Conservation (phyloP, 495 filamentous ascomycete genomes). For the Penicillium desertorum region DNA sequence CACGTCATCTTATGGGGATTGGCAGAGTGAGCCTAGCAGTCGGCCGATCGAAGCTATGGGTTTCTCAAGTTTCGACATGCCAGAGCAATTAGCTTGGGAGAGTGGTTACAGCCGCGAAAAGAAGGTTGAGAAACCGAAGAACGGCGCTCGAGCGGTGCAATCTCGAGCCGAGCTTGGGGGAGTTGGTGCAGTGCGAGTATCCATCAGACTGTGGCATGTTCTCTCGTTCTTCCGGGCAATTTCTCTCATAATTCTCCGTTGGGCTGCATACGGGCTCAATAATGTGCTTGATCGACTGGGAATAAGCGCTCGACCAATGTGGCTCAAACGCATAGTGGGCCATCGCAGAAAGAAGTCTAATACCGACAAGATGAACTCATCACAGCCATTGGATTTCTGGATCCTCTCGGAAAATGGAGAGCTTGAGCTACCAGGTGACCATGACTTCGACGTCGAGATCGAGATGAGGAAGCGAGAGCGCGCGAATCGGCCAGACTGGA, state of each 20-base stretch:
- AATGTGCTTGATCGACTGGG: conserved; percentile 59
- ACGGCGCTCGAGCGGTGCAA: conserved; percentile 35
- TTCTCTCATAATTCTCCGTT: conserved; percentile 61
- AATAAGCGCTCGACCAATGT: conserved; percentile 59
- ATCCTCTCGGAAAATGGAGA: conserved; percentile 55
- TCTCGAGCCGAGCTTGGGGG: conserved; percentile 56
- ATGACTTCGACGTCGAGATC: conserved; percentile 72
- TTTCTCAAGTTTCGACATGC: conserved; percentile 36
- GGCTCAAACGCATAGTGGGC: conserved; percentile 50
- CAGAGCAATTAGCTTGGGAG: conserved; percentile 39
- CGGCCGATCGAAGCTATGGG: conserved; percentile 33
- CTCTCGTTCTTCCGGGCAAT: conserved; percentile 73
- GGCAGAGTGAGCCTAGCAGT: conserved; percentile 34
- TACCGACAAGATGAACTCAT: conserved; percentile 16
- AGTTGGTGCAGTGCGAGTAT: conserved; percentile 72
- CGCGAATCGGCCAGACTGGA: conserved; percentile 36
- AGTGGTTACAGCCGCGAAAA: conserved; percentile 71
- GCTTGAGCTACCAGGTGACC: conserved; percentile 54
- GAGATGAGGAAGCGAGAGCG: conserved; percentile 62
- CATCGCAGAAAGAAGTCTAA: conserved; percentile 22
- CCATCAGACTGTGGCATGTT: conserved; percentile 69
- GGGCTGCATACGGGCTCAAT: conserved; percentile 55
- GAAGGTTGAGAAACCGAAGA: conserved; percentile 54
- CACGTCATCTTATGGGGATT: conserved; percentile 16
- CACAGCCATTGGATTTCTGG: conserved; percentile 57